Evolutionary conservation across 108 stramenopile species (phyloP).

Genomic region (Nitzschia sp.): DNA sequence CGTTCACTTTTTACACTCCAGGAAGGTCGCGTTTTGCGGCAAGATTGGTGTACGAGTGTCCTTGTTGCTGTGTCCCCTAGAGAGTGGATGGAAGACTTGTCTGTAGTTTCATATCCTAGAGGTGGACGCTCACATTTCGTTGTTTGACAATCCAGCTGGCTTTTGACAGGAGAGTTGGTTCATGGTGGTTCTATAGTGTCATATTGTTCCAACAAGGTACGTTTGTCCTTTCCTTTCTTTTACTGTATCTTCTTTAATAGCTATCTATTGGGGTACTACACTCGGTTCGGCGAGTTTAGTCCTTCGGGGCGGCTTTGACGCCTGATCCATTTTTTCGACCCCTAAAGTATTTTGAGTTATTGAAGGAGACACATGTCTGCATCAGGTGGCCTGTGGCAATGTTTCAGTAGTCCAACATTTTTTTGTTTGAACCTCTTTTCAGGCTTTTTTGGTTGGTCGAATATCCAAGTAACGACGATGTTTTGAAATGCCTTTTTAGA

Average conservation of each 20-base stretch:
- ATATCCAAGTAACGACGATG: neutral
- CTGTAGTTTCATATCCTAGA: conserved; percentile 9
- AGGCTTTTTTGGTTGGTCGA: neutral
- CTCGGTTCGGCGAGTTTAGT: conserved; percentile 27
- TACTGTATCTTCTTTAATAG: no score
- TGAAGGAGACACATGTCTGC: conserved; percentile 9
- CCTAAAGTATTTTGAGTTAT: conserved; percentile 13
- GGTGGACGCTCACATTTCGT: conserved; percentile 6
- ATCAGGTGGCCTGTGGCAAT: neutral
- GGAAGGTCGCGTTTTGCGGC: no score
- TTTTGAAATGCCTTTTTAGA: no score
- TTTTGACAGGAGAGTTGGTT: neutral
- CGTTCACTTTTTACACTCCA: neutral
- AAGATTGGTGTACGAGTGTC: neutral
- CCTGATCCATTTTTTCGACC: conserved; percentile 26
- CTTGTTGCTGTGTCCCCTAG: conserved; percentile 20
- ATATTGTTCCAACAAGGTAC: neutral
- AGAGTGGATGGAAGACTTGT: conserved; percentile 23
- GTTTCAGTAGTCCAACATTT: conserved; percentile 1
- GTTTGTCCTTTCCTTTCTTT: no score
- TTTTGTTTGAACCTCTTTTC: neutral
- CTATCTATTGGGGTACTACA: conserved; percentile 10
- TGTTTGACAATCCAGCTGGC: no score
- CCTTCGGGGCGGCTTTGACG: conserved; percentile 4
- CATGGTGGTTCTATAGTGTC: neutral